Evolutionary conservation across 352 stramenopile genomes (phyloP).

Genomic region (Thraustochytrium striatum): DNA sequence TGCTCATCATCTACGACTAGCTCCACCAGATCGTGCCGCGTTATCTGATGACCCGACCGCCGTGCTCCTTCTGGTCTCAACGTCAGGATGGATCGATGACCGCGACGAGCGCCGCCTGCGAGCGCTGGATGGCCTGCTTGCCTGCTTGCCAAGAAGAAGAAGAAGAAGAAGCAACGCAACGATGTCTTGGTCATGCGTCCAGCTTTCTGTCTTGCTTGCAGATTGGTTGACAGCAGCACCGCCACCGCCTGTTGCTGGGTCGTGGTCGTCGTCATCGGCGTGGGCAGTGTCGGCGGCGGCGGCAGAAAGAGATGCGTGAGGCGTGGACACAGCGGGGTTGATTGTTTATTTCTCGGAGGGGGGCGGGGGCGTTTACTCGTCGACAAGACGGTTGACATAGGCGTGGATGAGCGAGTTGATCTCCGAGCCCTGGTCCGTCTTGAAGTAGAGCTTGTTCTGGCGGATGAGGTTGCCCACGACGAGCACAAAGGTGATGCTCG

Average conservation of each 20-base stretch:
- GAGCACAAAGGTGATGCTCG: slow-evolving; percentile 70
- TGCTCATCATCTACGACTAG: slow-evolving; percentile 48
- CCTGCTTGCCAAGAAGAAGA: neutral
- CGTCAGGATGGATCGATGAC: neutral
- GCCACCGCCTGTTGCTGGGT: too few species aligned
- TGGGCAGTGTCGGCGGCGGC: too few species aligned
- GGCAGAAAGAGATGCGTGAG: too few species aligned
- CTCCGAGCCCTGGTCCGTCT: slow-evolving; percentile 54
- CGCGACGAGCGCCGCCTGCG: neutral
- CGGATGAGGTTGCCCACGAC: slow-evolving; percentile 57
- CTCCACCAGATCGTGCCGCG: neutral
- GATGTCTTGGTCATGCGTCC: too few species aligned
- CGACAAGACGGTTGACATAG: slow-evolving; percentile 55
- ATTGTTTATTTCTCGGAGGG: too few species aligned
- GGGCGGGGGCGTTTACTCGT: slow-evolving; percentile 12
- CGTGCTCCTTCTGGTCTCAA: neutral
- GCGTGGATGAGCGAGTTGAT: slow-evolving; percentile 57
- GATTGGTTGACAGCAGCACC: too few species aligned
- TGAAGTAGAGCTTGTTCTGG: slow-evolving; percentile 57
- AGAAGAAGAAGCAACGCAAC: neutral
- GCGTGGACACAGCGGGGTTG: too few species aligned
- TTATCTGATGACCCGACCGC: neutral
- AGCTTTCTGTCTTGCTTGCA: too few species aligned
- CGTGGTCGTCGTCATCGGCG: too few species aligned
- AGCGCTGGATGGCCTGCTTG: too few species aligned